Conservation (phyloP, 1,284 basidiomycete genomes). For the Golubevia pallescens region DNA sequence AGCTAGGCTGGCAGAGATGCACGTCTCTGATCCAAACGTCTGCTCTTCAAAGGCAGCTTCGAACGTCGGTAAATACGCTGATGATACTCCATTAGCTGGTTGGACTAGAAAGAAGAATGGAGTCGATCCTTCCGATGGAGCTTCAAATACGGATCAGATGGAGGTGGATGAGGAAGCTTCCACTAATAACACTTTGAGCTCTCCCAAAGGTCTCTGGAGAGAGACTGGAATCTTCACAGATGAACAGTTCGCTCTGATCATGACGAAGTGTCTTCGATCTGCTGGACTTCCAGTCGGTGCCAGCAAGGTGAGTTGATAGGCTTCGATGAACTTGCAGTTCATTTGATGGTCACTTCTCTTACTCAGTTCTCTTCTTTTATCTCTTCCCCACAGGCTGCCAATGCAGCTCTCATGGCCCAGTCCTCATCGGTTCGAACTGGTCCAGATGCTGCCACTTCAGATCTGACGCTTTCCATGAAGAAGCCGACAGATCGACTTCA, state of each 20-base stretch:
- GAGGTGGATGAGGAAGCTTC: conserved; percentile 1
- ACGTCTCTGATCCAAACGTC: conserved; percentile 27
- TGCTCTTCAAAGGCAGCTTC: background rate
- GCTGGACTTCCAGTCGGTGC: conserved; percentile 56
- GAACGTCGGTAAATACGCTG: background rate
- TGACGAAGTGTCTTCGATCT: conserved; percentile 57
- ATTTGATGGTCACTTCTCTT: background rate
- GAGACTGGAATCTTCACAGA: conserved; percentile 61
- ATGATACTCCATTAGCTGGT: background rate
- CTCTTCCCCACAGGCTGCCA: conserved; percentile 29
- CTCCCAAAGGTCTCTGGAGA: conserved; percentile 26
- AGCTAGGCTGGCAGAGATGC: conserved; percentile 48
- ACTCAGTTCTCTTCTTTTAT: background rate
- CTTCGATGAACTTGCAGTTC: background rate
- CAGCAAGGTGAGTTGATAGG: conserved; percentile 15
- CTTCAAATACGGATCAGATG: background rate
- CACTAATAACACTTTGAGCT: background rate
- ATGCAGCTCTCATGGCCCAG: conserved; percentile 55
- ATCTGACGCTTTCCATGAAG: conserved; percentile 50
- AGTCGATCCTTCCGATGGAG: background rate
- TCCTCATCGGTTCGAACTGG: conserved; percentile 44
- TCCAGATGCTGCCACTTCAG: conserved; percentile 45
- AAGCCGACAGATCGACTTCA: conserved; percentile 47
- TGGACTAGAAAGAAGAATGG: background rate
- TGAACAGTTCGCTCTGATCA: conserved; percentile 54